These are phyloP conservation scores for Boletellus sp. DNA, from an alignment of 768 basidiomycete genomes.

Conservation along the genomic window DNA sequence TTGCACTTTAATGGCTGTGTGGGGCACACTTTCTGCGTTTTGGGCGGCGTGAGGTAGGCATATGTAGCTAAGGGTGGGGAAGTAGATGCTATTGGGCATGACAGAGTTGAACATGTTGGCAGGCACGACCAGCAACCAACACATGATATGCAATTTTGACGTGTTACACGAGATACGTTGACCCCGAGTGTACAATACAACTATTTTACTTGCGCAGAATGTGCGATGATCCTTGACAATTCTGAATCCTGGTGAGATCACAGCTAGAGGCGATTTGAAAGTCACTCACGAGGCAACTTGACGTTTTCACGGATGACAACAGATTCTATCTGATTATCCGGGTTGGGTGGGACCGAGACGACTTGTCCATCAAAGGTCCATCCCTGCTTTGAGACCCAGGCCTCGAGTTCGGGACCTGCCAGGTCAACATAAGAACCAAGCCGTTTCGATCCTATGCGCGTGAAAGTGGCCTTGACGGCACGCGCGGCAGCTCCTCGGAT, in stretches of 20 bases:
- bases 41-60: slow-evolving; percentile 26
- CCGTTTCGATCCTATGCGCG: slow-evolving; percentile 62
- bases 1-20: slow-evolving; percentile 63
- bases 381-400: slow-evolving; percentile 59
- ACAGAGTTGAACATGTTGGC: neutral
- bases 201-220: slow-evolving; percentile 56
- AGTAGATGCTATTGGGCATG: neutral
- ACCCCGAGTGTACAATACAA: slow-evolving; percentile 1
- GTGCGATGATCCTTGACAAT: slow-evolving; percentile 70
- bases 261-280: neutral
- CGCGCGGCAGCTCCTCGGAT: slow-evolving; percentile 73
- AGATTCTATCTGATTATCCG: slow-evolving; percentile 85
- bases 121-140: neutral
- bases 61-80: neutral
- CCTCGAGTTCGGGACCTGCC: slow-evolving; percentile 55
- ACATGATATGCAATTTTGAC: slow-evolving; percentile 1
- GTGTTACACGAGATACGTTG: slow-evolving; percentile 6
- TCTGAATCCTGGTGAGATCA: slow-evolving; percentile 41
- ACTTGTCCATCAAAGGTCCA: slow-evolving; percentile 63
- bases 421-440: slow-evolving; percentile 71
- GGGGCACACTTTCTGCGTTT: slow-evolving; percentile 74
- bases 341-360: slow-evolving; percentile 73
- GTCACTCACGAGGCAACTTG: slow-evolving; percentile 68
- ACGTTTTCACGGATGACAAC: slow-evolving; percentile 82
- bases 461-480: slow-evolving; percentile 77